Evolutionary conservation across 2,329 filamentous ascomycete genomes (phyloP).

Genomic region (Trichoderma hamatum): DNA sequence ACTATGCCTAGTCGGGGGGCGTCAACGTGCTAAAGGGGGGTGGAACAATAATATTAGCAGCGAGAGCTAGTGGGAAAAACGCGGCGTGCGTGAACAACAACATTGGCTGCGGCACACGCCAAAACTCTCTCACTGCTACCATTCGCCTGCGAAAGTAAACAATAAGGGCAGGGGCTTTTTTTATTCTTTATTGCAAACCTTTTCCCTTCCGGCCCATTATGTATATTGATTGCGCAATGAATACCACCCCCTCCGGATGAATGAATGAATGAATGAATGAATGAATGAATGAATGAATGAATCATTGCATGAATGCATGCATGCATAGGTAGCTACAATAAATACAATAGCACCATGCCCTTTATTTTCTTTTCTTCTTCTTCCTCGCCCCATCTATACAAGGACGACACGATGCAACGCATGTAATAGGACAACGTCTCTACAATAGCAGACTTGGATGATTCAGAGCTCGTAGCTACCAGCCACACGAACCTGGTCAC

Average conservation of each 20-base stretch:
- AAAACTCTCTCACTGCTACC: conserved; percentile 16
- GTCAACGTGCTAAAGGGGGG: conserved; percentile 27
- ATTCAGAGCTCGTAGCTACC: neutral
- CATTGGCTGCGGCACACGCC: conserved; percentile 13
- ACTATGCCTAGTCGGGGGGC: conserved; percentile 28
- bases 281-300: neutral
- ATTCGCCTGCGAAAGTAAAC: conserved; percentile 6
- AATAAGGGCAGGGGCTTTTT: neutral
- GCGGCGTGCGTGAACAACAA: conserved; percentile 25
- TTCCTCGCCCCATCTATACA: neutral
- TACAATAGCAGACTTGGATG: neutral
- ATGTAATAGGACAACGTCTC: neutral
- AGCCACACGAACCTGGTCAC: neutral
- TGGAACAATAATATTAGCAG: conserved; percentile 25
- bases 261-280: neutral
- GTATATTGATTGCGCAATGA: neutral
- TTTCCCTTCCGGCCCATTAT: neutral
- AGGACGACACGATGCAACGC: neutral
- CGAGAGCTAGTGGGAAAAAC: conserved; percentile 3
- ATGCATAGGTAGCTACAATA: neutral
- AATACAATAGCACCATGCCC: neutral
- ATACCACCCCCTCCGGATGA: neutral
- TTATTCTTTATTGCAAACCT: neutral
- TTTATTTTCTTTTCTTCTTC: neutral
- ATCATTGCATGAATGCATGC: neutral